These are phyloP conservation scores for Chlamydomonas sphaeroides DNA, from an alignment of 139 green algal genomes.

Conservation along the genomic window DNA sequence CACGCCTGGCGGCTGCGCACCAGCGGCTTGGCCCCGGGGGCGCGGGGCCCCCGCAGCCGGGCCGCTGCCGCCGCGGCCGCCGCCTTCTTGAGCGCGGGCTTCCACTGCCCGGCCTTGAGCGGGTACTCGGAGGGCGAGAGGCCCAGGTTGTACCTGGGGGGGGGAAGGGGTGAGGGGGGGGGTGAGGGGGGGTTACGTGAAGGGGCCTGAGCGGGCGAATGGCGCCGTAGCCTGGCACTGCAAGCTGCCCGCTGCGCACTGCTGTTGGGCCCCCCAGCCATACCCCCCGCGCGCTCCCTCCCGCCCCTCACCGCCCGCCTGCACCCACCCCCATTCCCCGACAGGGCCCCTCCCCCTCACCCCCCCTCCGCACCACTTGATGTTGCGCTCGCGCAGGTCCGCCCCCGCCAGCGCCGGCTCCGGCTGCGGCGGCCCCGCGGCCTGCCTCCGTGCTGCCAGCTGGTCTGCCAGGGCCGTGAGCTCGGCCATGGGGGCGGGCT, in stretches of 20 bases:
- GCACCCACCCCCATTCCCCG: too few species aligned
- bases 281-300: too few species aligned
- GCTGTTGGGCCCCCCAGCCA: too few species aligned
- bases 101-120: slow-evolving; percentile 36
- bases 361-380: slow-evolving; percentile 11
- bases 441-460: neutral
- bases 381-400: slow-evolving; percentile 26
- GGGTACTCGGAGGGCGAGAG: slow-evolving; percentile 39
- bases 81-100: slow-evolving; percentile 16
- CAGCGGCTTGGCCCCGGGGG: neutral
- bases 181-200: too few species aligned
- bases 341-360: too few species aligned
- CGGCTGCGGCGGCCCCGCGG: neutral
- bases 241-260: too few species aligned
- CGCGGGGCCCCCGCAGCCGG: neutral
- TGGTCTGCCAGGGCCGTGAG: slow-evolving; percentile 7
- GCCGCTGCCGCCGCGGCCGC: neutral
- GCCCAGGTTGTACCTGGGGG: neutral
- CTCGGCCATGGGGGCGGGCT: neutral
- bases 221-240: too few species aligned
- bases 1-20: neutral
- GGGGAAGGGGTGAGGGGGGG: too few species aligned
- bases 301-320: too few species aligned
- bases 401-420: neutral
- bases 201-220: too few species aligned